Base-by-base conservation (phyloP, 1,284 basidiomycete species). In the Ganoderma sp. region DNA sequence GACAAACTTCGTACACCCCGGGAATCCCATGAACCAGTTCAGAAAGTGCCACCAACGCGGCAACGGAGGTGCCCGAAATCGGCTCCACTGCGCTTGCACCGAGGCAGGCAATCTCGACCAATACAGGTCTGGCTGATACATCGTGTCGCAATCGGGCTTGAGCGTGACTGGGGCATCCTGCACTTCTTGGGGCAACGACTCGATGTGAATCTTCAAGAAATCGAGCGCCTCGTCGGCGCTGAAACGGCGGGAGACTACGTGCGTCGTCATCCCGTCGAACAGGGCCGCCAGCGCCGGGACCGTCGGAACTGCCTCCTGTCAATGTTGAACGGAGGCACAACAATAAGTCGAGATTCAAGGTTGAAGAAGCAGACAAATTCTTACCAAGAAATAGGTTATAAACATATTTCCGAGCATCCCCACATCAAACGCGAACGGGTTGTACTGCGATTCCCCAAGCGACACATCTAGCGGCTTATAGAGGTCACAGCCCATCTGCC, bases 391-490 rank as follows among this genome's bases (percentile, higher is more conserved):
- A 14, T 60, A 19, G 19, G 42, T 45, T 1, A 62, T 17, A 22
- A 69, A 70, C 12, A 70, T 19, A 39, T 67, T 69, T 2, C 66
- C 69, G 0, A 72, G 56, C 22, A 62, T 61, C 1, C 58, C 69
- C 8, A 72, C 71, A 42, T 72, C 71, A 28, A 58, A 70, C 0
- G 71, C 67, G 34, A 70, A 72, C n/a, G 71, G 69, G 32, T 70
- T 66, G 65, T 73, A 70, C 2, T 45, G 1, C 1, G 37, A 17
- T 42, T 69, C 69, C 15, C 69, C 71, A 1, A 42, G 58, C 5
- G 5, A n/a, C 0, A 59, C 41, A 25, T 73, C 71, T 1, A 10
- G 3, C 1, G 71, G 71, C 8, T 45, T 41, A 37, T 66, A 73
- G 1, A 32, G 0, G 2, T 5, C 8, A 9, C 59, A 52, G 25